These are phyloP conservation scores for Hsuehochloa calcarea DNA, from an alignment of 176 grass and related monocot species.

Conservation along the genomic window DNA sequence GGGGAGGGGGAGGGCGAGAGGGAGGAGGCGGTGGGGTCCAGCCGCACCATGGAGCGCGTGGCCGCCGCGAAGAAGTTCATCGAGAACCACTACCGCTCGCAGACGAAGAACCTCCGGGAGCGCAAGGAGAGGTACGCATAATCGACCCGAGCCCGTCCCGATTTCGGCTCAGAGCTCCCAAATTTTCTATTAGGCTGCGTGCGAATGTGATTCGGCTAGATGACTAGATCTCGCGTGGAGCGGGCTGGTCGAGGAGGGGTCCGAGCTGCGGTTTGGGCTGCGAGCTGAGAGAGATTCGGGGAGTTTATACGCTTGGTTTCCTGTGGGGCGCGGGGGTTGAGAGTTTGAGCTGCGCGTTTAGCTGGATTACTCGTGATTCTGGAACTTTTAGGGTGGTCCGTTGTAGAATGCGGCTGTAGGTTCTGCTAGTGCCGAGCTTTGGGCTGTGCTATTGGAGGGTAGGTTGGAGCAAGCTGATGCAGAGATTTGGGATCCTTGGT, in stretches of 20 bases:
- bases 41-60: constrained; percentile 69
- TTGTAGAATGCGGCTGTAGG: background rate
- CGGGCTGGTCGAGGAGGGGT: background rate
- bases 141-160: background rate
- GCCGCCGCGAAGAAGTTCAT: constrained; percentile 90
- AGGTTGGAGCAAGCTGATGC: background rate
- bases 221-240: constrained; percentile 27
- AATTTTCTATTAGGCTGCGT: background rate
- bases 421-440: background rate
- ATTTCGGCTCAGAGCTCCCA: background rate
- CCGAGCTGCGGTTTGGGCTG: background rate
- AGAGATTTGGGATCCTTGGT: background rate
- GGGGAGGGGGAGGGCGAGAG: constrained; percentile 21
- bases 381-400: background rate
- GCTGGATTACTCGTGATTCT: background rate
- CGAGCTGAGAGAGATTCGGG: background rate
- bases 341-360: constrained; percentile 14
- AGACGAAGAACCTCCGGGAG: constrained; percentile 68
- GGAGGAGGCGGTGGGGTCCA: constrained; percentile 46
- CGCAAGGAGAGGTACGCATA: constrained; percentile 55
- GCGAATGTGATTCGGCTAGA: constrained; percentile 14
- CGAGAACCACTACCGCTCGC: constrained; percentile 75
- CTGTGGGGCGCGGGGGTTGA: background rate
- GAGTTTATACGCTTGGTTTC: background rate
- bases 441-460: background rate